phyloP scores from a whole-genome alignment of 164 flowering plant genomes.

The Macadamia integrifolia region DNA sequence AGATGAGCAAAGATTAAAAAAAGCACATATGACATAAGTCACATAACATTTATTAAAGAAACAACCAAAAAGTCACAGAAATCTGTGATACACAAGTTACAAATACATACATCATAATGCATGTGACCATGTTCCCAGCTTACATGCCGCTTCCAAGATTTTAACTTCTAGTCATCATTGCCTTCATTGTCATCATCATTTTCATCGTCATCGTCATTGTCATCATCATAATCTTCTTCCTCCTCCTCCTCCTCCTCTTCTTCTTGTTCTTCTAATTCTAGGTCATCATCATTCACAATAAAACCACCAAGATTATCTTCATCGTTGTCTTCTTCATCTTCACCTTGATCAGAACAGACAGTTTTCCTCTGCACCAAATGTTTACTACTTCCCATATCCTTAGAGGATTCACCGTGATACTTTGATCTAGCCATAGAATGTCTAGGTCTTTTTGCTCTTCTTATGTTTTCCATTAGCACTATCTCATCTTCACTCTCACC shows the following conservation, averaged over 20 bases:
- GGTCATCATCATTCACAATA: slow-evolving; percentile 53
- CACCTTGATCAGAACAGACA: slow-evolving; percentile 13
- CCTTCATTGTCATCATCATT: slow-evolving; percentile 1
- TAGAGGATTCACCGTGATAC: slow-evolving; percentile 18
- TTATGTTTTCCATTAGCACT: slow-evolving; percentile 26
- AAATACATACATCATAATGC: neutral
- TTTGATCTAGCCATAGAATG: slow-evolving; percentile 54
- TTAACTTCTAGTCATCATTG: neutral
- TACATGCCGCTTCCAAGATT: neutral
- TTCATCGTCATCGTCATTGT: slow-evolving; percentile 1
- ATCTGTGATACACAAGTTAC: neutral
- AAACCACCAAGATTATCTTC: slow-evolving; percentile 83
- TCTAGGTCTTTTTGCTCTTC: slow-evolving; percentile 32
- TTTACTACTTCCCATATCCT: slow-evolving; percentile 12
- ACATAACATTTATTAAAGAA: neutral
- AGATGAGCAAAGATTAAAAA: neutral
- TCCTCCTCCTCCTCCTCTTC: slow-evolving; percentile 37
- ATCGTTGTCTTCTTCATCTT: slow-evolving; percentile 60
- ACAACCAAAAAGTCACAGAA: neutral
- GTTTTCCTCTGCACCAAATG: slow-evolving; percentile 14
- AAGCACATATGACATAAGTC: neutral
- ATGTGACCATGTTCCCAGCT: neutral
- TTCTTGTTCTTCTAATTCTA: slow-evolving; percentile 27
- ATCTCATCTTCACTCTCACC: slow-evolving; percentile 68
- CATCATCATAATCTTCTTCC: slow-evolving; percentile 32